Evolutionary conservation across 257 asterid genomes (phyloP).

Genomic region (Penstemon davidsonii): DNA sequence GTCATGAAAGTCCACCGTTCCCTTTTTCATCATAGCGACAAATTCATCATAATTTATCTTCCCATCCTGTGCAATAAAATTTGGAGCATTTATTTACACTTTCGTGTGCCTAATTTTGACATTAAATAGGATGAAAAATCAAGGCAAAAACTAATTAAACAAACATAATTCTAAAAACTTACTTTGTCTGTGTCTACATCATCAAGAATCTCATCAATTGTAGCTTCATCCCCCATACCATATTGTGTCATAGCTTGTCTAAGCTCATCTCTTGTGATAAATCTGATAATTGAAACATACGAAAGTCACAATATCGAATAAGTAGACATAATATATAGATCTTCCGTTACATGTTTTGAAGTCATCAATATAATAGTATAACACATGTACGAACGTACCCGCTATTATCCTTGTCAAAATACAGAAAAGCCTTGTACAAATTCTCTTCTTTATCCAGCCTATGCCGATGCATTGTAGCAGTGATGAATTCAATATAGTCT

Average conservation of each 20-base stretch:
- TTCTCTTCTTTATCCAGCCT: slow-evolving; percentile 82
- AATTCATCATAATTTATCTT: slow-evolving; percentile 76
- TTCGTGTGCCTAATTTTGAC: background rate
- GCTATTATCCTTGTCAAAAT: slow-evolving; percentile 74
- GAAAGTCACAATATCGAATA: background rate
- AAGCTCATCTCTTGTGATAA: slow-evolving; percentile 90
- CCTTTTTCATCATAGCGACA: slow-evolving; percentile 80
- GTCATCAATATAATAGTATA: too few species aligned
- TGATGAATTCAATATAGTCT: slow-evolving; percentile 79
- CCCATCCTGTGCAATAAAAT: slow-evolving; percentile 61
- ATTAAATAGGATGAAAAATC: background rate
- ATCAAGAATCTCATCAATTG: slow-evolving; percentile 76
- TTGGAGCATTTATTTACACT: background rate
- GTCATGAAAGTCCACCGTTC: slow-evolving; percentile 46
- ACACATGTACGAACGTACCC: slow-evolving; percentile 43
- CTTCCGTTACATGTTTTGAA: too few species aligned
- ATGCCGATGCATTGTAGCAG: slow-evolving; percentile 93
- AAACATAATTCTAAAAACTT: background rate
- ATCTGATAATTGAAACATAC: slow-evolving; percentile 35
- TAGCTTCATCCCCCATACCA: slow-evolving; percentile 92
- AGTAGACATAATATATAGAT: too few species aligned
- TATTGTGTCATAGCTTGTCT: slow-evolving; percentile 75
- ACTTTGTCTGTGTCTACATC: slow-evolving; percentile 86
- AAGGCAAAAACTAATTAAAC: background rate
- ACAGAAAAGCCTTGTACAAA: slow-evolving; percentile 66